These are phyloP conservation scores for Mortierella sp. DNA, from an alignment of 371 early-diverging fungal genomes.

Conservation along the genomic window DNA sequence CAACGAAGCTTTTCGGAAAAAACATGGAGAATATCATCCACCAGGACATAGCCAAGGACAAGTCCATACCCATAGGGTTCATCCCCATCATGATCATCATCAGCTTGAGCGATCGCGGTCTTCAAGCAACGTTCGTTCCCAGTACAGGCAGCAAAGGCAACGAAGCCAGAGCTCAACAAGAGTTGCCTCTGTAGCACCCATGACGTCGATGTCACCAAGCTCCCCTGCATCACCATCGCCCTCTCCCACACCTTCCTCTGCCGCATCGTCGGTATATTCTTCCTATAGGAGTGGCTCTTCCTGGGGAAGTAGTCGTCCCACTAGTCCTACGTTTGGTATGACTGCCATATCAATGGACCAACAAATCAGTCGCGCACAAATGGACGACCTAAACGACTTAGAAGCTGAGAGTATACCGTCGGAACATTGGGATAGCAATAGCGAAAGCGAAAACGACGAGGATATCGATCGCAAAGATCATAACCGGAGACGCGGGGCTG, in stretches of 20 bases:
- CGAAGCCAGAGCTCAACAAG: constrained; percentile 20
- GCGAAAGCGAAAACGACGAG: constrained; percentile 18
- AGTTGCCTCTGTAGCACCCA: constrained; percentile 25
- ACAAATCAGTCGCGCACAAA: constrained; percentile 6
- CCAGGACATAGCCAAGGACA: constrained; percentile 40
- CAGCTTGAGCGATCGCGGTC: constrained; percentile 36
- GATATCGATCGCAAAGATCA: not conserved
- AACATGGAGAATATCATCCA: constrained; percentile 48
- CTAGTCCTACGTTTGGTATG: constrained; percentile 26
- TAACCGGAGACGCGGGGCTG: not conserved
- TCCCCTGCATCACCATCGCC: constrained; percentile 17
- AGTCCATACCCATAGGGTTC: constrained; percentile 42
- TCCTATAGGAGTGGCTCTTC: constrained; percentile 8
- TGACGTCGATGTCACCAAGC: constrained; percentile 10
- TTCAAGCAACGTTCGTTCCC: constrained; percentile 2
- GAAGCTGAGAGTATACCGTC: constrained; percentile 42
- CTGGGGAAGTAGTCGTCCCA: constrained; percentile 22
- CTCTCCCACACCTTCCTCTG: constrained; percentile 21
- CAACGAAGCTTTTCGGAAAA: constrained; percentile 42
- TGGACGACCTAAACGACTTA: constrained; percentile 24
- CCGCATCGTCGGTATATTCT: constrained; percentile 19
- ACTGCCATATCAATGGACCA: constrained; percentile 7
- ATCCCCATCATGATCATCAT: constrained; percentile 33
- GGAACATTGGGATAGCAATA: constrained; percentile 33
- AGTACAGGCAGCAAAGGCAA: constrained; percentile 3